Evolutionary conservation across 2,329 filamentous ascomycete species (phyloP).

Genomic region (Onygenales sp.): DNA sequence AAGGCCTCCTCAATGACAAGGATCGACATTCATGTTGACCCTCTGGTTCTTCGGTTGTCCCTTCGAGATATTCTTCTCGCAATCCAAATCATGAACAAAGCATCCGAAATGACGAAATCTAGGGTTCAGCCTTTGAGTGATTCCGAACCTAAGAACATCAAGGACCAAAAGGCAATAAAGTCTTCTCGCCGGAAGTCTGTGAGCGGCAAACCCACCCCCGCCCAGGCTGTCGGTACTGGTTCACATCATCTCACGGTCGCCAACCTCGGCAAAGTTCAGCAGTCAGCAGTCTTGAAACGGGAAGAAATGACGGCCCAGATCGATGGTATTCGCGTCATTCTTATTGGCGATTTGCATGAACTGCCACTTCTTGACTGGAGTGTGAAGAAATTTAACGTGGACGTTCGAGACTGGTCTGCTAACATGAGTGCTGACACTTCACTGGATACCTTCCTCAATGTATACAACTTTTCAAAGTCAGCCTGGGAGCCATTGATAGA

Average conservation of each 20-base stretch:
- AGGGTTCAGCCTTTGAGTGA: conserved; percentile 39
- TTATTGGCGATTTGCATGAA: conserved; percentile 94
- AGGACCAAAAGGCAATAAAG: conserved; percentile 18
- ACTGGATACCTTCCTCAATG: conserved; percentile 90
- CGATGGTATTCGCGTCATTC: conserved; percentile 79
- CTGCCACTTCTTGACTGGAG: conserved; percentile 89
- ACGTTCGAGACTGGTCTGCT: conserved; percentile 84
- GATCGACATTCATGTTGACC: conserved; percentile 81
- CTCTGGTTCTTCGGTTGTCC: conserved; percentile 80
- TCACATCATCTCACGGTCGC: conserved; percentile 6
- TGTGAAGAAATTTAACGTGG: conserved; percentile 77
- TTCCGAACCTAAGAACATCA: conserved; percentile 45
- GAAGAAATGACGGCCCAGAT: conserved; percentile 82
- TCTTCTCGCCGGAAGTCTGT: background rate
- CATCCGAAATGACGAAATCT: conserved; percentile 67
- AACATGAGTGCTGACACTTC: conserved; percentile 77
- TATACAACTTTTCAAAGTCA: conserved; percentile 98
- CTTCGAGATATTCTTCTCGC: conserved; percentile 90
- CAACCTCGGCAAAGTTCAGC: conserved; percentile 6
- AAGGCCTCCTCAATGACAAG: conserved; percentile 56
- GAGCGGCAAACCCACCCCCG: background rate
- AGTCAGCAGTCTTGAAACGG: conserved; percentile 49
- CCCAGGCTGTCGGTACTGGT: background rate
- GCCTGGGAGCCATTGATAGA: conserved; percentile 95
- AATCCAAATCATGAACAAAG: conserved; percentile 83